Conservation (phyloP, 2,329 filamentous ascomycete species). For the Diatrype stigma region DNA sequence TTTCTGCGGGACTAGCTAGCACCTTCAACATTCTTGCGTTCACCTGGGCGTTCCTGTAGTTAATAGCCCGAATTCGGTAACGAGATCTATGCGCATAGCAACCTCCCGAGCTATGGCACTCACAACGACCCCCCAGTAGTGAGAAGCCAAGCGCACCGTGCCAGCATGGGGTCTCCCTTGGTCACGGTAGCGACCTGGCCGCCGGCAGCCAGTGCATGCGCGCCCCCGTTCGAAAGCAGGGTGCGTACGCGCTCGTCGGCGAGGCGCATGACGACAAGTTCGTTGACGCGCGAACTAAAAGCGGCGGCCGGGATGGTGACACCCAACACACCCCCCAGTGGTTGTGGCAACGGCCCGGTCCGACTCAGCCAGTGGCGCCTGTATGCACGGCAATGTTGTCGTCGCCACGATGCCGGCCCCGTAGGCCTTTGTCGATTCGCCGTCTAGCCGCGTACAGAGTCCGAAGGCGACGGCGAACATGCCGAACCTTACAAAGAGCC, state of each 20-base stretch:
- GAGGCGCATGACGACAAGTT: background rate
- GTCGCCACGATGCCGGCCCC: slow-evolving; percentile 34
- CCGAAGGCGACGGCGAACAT: slow-evolving; percentile 29
- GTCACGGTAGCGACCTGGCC: background rate
- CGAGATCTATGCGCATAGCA: background rate
- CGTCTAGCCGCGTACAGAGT: slow-evolving; percentile 29
- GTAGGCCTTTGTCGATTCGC: slow-evolving; percentile 21
- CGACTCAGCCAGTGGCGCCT: slow-evolving; percentile 23
- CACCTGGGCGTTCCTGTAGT: too few relatives aligned
- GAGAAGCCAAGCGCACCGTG: background rate
- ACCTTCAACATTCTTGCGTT: too few relatives aligned
- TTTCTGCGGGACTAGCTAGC: too few relatives aligned
- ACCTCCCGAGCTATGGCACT: background rate
- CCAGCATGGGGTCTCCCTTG: background rate
- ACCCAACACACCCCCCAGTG: slow-evolving; percentile 36
- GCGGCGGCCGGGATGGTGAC: slow-evolving; percentile 32
- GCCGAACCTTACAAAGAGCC: slow-evolving; percentile 17
- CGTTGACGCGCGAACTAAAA: slow-evolving; percentile 19
- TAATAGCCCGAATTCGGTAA: background rate
- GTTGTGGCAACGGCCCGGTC: slow-evolving; percentile 24
- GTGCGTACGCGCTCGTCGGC: background rate
- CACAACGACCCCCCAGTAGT: background rate
- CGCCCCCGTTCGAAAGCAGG: background rate
- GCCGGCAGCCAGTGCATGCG: background rate
- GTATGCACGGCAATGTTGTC: slow-evolving; percentile 31